Base-by-base conservation (phyloP, 805 yeast genomes). In the Wickerhamomyces chambardii region DNA sequence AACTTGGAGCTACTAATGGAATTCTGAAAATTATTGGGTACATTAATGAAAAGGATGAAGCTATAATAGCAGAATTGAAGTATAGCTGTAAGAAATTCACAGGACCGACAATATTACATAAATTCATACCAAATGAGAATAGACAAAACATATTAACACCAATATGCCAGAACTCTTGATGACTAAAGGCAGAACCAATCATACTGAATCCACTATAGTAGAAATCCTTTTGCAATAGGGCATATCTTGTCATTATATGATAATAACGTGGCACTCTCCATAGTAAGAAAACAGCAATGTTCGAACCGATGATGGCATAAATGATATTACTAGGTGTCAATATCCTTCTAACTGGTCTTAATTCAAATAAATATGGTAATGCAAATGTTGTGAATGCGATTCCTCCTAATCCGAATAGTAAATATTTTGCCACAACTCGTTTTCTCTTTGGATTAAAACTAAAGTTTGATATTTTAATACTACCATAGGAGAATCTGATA, bases 101-200 rank as follows among this genome's bases (percentile, higher is more conserved):
- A 2, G 81, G 72, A 1, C 97, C 97, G 34, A 89, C 52, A 52
- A 75, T 71, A 6, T 66, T 51, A 27, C 81, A 70, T 43, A 89
- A 66, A 0, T 90, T 70, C 0, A 76, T 63, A 26, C 94, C 95
- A 55, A 89, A 85, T 4, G 95, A 84, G 59, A 77, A 84, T 29
- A 89, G 61, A 35, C 86, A 89, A 41, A 83, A 63, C 97, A 89
- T 87, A 58, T 89, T 89, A 55, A 84, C 68, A 43, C 78, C 75
- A 26, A 89, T 48, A 58, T 89, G 97, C 72, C 79, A 73, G 25
- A 75, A 59, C 41, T 81, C 87, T 54, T 82, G 90, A 59, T 89
- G 97, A n/a, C 94, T 81, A 55, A 89, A 89, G 1, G 94, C 83
- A 17, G 87, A 74, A 7, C 90, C 87, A 18, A 89, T 50, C 60